Evolutionary conservation across 306 rosid genomes (phyloP), one percentile per base, ranked within the genome.

Genomic region (Sicyos edulis): DNA sequence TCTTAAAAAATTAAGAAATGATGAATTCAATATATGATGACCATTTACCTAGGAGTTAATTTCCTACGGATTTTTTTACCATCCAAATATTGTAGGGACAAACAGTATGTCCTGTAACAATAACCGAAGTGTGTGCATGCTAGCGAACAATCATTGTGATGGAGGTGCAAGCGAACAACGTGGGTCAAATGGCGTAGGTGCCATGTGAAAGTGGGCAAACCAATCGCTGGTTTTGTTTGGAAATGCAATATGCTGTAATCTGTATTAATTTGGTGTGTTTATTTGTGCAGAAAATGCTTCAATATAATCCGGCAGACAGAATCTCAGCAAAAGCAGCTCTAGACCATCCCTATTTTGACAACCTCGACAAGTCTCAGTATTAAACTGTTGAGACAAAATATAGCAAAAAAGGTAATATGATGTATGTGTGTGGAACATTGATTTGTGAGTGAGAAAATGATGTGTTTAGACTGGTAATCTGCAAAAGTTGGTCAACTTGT

Each of bases 261-360:
- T 22, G 1, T 47, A 61, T 49, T 13, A 16, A 11, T 42, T 57
- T 37, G 42, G 6, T 42, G 0, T 21, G 13, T 40, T 40, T 40
- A 5, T 37, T 40, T 10, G 29, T 70, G 76, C 96, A 93, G 97
- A 88, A 87, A 84, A 90, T 90, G 98, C 97, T 93, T 8, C 80
- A 75, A 75, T 90, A 88, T 29, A 88, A 93, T 72, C 98, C 96
- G 19, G 82, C 80, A 54, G 98, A 88, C 49, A 91, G 96, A 79
- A 93, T 93, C 77, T 93, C 97, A 40, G 98, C 98, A n/a, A 93
- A 93, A 81, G 97, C 88, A 65, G 98, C 98, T 14, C 83, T 93
- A 51, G 95, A 90, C 70, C 98, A 93, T 74, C 96, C 98, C 29
- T 93, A 93, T 81, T 93, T 93, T 42, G 97, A 88, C 77, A 80